Conservation (phyloP, 805 yeast species). For the Jamesozyma gamospora region DNA sequence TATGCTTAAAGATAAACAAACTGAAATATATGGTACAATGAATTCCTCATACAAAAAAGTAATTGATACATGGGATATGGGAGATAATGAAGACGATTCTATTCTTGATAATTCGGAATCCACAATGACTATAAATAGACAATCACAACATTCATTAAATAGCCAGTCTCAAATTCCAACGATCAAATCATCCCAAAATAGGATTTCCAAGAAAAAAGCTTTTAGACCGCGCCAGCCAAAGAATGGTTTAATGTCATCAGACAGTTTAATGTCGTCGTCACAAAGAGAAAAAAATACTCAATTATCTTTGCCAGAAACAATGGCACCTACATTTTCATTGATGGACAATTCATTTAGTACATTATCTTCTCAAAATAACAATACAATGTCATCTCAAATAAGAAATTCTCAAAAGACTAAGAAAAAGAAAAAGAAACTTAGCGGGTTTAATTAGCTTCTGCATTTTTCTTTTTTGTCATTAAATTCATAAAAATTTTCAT, state of each 20-base stretch:
- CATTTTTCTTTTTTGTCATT: too few species aligned
- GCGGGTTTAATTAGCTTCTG: slow-evolving; percentile 36
- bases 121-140: slow-evolving; percentile 6
- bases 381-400: slow-evolving; percentile 1
- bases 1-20: slow-evolving; percentile 3
- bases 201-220: neutral
- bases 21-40: slow-evolving; percentile 5
- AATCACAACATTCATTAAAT: slow-evolving; percentile 12
- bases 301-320: slow-evolving; percentile 18
- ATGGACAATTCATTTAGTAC: slow-evolving; percentile 10
- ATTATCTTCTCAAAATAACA: neutral
- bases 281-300: slow-evolving; percentile 3
- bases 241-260: neutral
- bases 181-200: slow-evolving; percentile 22
- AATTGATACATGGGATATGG: slow-evolving; percentile 20
- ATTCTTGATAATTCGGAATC: neutral
- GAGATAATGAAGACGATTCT: slow-evolving; percentile 7
- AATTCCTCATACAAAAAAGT: slow-evolving; percentile 10
- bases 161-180: slow-evolving; percentile 24
- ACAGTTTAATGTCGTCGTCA: neutral
- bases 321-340: slow-evolving; percentile 29
- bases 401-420: slow-evolving; percentile 10
- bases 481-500: too few species aligned
- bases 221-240: neutral
- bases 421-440: slow-evolving; percentile 36